These are phyloP conservation scores for Avena atlantica DNA, from an alignment of 176 grass and related monocot genomes.

Conservation along the genomic window DNA sequence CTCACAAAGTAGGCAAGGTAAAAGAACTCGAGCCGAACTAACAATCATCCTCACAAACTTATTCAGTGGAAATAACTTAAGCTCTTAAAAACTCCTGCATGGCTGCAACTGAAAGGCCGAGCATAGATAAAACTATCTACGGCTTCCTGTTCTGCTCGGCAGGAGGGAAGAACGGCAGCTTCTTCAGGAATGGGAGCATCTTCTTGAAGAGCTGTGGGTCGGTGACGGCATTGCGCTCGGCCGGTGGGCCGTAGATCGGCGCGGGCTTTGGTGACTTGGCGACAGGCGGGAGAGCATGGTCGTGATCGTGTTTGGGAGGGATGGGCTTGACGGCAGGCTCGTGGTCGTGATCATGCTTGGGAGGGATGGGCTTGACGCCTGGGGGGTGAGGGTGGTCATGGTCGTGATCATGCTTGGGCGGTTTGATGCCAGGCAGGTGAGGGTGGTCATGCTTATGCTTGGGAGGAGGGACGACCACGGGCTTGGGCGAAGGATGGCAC, in stretches of 20 bases:
- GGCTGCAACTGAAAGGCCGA: background rate
- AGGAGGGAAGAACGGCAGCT: conserved; percentile 44
- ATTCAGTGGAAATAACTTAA: conserved; percentile 15
- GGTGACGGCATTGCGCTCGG: conserved; percentile 23
- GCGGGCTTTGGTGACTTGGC: conserved; percentile 22
- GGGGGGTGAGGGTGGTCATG: background rate
- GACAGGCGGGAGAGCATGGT: background rate
- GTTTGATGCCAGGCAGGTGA: background rate
- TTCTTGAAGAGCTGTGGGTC: conserved; percentile 41
- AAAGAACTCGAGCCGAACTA: background rate
- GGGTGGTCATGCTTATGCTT: background rate
- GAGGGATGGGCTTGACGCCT: background rate
- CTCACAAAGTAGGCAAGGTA: background rate
- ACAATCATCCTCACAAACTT: background rate
- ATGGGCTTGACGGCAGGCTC: background rate
- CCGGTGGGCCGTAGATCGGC: conserved; percentile 37
- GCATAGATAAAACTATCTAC: background rate
- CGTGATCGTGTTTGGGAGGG: background rate
- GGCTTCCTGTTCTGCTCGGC: conserved; percentile 25
- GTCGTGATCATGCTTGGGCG: background rate
- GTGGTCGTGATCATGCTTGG: background rate
- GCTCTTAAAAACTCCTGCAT: background rate
- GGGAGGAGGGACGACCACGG: background rate
- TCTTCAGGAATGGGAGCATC: conserved; percentile 30
- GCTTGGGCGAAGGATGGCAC: conserved; percentile 39